Conservation (phyloP, 2,329 filamentous ascomycete genomes). For the Alternaria consortialis region DNA sequence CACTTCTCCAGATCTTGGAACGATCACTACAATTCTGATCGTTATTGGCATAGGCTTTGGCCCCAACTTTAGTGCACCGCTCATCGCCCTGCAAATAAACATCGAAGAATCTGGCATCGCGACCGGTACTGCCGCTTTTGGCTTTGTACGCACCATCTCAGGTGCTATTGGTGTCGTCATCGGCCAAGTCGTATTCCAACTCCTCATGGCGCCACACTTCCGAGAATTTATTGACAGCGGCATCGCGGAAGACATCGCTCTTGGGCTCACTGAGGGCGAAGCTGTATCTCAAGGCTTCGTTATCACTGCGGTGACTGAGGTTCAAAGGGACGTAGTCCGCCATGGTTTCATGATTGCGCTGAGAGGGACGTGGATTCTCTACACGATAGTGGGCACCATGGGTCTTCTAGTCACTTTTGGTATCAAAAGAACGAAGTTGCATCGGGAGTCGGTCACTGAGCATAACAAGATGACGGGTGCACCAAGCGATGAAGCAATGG, state of each 20-base stretch:
- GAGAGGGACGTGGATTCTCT: conserved; percentile 62
- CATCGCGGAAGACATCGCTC: conserved; percentile 28
- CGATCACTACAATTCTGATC: conserved; percentile 60
- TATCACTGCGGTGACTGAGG: conserved; percentile 30
- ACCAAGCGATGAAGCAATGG: background rate
- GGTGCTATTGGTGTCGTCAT: conserved; percentile 60
- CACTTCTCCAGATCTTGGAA: conserved; percentile 21
- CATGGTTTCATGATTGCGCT: conserved; percentile 55
- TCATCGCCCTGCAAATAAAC: conserved; percentile 64
- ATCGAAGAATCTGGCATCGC: conserved; percentile 64
- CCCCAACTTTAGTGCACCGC: conserved; percentile 64
- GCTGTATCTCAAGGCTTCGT: conserved; percentile 43
- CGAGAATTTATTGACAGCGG: conserved; percentile 30
- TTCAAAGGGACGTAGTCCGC: conserved; percentile 52
- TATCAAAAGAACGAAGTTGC: conserved; percentile 44
- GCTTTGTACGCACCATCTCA: conserved; percentile 57
- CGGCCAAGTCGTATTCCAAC: conserved; percentile 62
- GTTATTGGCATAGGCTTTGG: conserved; percentile 62
- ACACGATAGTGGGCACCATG: conserved; percentile 53
- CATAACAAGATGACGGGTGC: background rate
- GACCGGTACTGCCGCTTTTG: conserved; percentile 61
- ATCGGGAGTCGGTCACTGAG: conserved; percentile 4
- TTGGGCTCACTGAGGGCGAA: conserved; percentile 40
- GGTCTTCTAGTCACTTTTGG: conserved; percentile 46
- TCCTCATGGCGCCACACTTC: conserved; percentile 63